Percentiles rank a stretch among this genome's conserved stretches.
Evolutionary conservation across 192 early-diverging fungal species (phyloP).

Genomic region (Coemansia nantahalensis): DNA sequence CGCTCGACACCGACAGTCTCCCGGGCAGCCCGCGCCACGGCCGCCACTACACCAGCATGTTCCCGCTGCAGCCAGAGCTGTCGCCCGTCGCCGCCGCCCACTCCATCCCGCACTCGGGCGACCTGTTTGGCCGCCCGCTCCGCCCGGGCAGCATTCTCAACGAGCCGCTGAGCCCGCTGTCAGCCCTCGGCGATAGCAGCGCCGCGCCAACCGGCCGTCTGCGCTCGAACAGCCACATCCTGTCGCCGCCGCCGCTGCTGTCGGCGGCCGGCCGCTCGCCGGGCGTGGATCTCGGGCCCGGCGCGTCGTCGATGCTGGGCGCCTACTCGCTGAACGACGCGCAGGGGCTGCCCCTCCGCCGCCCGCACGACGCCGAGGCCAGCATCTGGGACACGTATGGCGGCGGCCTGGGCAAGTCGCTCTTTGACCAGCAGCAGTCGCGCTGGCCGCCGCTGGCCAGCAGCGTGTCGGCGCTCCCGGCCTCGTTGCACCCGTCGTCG

Average conservation of each 20-base stretch:
- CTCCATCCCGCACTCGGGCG: conserved; percentile 26
- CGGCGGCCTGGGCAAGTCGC: conserved; percentile 7
- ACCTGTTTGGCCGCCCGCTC: conserved; percentile 39
- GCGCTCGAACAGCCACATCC: conserved; percentile 34
- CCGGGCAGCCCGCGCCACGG: conserved; percentile 9
- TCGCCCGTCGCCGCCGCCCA: conserved; percentile 26
- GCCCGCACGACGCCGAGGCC: conserved; percentile 2
- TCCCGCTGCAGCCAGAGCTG: conserved; percentile 25
- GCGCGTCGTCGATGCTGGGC: conserved; percentile 6
- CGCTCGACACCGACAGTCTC: conserved; percentile 5
- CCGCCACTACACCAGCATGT: conserved; percentile 16
- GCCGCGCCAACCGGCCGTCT: conserved; percentile 23
- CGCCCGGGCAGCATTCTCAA: conserved; percentile 32
- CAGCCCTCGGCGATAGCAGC: conserved; percentile 14
- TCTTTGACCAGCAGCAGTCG: no score
- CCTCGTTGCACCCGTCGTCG: conserved; percentile 9
- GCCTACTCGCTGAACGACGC: conserved; percentile 31
- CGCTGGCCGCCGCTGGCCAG: neutral
- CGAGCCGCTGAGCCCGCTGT: conserved; percentile 36
- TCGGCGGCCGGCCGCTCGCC: conserved; percentile 13
- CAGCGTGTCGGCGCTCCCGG: neutral
- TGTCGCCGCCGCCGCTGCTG: conserved; percentile 30
- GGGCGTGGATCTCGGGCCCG: conserved; percentile 14
- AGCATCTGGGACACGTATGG: conserved; percentile 30
- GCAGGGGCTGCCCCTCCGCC: conserved; percentile 13